Evolutionary conservation across 371 early-diverging fungal genomes (phyloP).

Genomic region (Mucor saturninus): DNA sequence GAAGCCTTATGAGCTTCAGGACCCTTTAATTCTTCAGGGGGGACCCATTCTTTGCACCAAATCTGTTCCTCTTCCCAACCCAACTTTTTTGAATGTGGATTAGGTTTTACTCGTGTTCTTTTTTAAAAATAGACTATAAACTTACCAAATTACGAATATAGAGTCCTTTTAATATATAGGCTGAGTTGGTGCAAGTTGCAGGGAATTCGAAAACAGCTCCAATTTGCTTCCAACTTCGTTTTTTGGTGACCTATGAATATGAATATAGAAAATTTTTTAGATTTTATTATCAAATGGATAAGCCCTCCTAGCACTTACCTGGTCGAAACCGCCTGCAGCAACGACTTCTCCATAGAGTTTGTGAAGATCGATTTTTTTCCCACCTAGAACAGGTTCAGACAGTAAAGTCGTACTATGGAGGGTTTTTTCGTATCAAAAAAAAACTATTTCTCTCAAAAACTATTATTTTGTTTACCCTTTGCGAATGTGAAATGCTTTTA

Average conservation of each 20-base stretch:
- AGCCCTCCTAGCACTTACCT: constrained; percentile 40
- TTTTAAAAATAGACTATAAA: neutral
- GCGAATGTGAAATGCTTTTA: constrained; percentile 71
- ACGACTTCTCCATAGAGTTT: constrained; percentile 71
- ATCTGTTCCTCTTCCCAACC: constrained; percentile 59
- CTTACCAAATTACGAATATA: constrained; percentile 68
- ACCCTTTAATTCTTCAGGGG: constrained; percentile 49
- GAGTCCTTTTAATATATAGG: constrained; percentile 77
- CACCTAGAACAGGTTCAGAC: constrained; percentile 77
- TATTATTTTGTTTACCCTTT: constrained; percentile 61
- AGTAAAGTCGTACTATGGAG: constrained; percentile 63
- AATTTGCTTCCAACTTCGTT: constrained; percentile 78
- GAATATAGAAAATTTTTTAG: neutral
- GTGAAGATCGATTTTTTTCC: constrained; percentile 72
- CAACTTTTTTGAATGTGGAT: constrained; percentile 22
- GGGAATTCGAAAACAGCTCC: constrained; percentile 77
- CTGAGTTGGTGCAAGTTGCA: constrained; percentile 80
- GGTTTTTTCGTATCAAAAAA: neutral
- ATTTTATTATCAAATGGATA: too few species aligned
- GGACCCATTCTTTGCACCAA: constrained; percentile 50
- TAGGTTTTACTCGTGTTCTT: too few species aligned
- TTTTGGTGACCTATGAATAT: constrained; percentile 64
- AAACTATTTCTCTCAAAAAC: neutral
- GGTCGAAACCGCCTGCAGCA: constrained; percentile 74
- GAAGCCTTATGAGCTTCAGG: constrained; percentile 49